Conservation (phyloP, 2,329 filamentous ascomycete species). For the Tolypocladium nubicola region DNA sequence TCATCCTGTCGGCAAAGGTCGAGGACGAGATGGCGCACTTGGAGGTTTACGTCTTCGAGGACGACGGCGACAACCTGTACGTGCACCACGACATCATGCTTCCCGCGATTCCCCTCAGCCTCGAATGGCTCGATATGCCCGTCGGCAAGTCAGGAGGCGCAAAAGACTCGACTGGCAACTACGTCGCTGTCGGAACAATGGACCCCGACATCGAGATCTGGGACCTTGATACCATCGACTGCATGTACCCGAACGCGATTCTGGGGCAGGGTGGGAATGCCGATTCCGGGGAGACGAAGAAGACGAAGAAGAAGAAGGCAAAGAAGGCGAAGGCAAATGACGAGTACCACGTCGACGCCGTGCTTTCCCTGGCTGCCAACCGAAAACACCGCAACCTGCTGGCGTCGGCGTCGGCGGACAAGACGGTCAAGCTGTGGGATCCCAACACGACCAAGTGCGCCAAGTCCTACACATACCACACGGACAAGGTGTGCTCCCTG, state of each 20-base stretch:
- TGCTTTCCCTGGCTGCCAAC: conserved; percentile 86
- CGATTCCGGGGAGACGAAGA: conserved; percentile 46
- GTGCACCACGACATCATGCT: conserved; percentile 99
- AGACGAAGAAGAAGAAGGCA: conserved; percentile 75
- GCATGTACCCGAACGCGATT: conserved; percentile 97
- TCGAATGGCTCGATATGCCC: conserved; percentile 93
- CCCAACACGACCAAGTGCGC: conserved; percentile 85
- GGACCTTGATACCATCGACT: conserved; percentile 92
- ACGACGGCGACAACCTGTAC: conserved; percentile 89
- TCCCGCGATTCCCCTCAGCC: conserved; percentile 85
- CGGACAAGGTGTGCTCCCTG: conserved; percentile 93
- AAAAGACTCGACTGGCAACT: conserved; percentile 67
- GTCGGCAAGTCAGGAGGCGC: conserved; percentile 59
- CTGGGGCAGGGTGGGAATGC: conserved; percentile 61
- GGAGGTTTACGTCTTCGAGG: conserved; percentile 96
- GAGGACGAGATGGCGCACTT: conserved; percentile 96
- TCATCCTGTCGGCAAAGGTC: conserved; percentile 84
- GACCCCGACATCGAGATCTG: conserved; percentile 98
- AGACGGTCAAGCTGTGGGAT: conserved; percentile 97
- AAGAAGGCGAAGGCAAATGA: conserved; percentile 77
- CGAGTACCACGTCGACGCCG: conserved; percentile 86
- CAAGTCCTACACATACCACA: conserved; percentile 92
- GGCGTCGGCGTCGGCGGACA: conserved; percentile 89
- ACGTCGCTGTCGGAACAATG: conserved; percentile 91
- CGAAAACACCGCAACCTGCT: conserved; percentile 87